Conservation (phyloP, 306 rosid species). For the Pterocarpus santalinus region DNA sequence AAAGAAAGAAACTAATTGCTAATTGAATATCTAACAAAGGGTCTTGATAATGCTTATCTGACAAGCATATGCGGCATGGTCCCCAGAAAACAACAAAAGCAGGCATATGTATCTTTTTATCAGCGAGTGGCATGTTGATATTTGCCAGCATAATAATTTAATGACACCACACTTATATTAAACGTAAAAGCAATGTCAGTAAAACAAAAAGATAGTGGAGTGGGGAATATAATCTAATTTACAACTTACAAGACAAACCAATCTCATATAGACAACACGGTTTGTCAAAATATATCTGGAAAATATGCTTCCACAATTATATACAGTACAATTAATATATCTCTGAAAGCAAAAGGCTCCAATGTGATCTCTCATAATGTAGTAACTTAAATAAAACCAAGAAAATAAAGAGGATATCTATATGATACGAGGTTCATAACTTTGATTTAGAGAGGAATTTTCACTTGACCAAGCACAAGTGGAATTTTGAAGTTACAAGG, state of each 20-base stretch:
- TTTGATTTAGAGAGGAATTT: no score
- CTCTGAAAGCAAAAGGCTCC: no score
- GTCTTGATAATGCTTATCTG: slow-evolving; percentile 44
- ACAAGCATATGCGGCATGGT: slow-evolving; percentile 31
- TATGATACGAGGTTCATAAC: no score
- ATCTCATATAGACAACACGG: not conserved
- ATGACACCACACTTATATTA: not conserved
- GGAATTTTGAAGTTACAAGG: no score
- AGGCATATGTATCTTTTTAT: slow-evolving; percentile 4
- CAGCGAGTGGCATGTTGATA: slow-evolving; percentile 1
- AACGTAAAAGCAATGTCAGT: slow-evolving; percentile 13
- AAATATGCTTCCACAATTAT: not conserved
- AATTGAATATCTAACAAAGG: slow-evolving; percentile 17
- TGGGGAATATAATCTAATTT: slow-evolving; percentile 42
- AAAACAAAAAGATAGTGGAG: slow-evolving; percentile 21
- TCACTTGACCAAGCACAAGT: no score
- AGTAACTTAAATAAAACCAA: no score
- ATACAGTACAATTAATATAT: no score
- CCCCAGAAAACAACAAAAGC: slow-evolving; percentile 3
- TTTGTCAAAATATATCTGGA: not conserved
- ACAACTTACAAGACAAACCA: slow-evolving; percentile 5
- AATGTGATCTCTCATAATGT: no score
- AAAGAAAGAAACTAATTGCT: not conserved
- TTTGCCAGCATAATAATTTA: slow-evolving; percentile 15
- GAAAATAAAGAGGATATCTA: no score